phyloP scores from a whole-genome alignment of 257 asterid species.

The Coffea canephora region DNA sequence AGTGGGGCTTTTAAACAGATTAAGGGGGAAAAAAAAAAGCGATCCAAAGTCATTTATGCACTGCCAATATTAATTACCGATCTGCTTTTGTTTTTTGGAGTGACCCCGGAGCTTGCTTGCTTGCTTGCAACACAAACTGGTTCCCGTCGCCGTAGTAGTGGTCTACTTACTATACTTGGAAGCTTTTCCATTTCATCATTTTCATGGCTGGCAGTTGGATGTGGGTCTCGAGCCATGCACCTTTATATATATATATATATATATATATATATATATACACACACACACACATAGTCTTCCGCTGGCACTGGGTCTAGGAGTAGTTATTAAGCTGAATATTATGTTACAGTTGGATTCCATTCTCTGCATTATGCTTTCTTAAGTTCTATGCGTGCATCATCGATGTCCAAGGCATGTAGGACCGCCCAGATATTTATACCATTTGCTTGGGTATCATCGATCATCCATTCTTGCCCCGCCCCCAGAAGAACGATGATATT shows the following conservation, averaged over 20 bases:
- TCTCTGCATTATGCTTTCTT: background rate
- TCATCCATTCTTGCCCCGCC: background rate
- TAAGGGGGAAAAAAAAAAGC: background rate
- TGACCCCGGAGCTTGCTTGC: background rate
- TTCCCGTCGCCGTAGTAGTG: background rate
- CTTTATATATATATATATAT: no score
- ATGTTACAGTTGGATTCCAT: background rate
- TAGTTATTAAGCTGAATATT: no score
- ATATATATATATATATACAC: no score
- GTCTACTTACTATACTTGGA: no score
- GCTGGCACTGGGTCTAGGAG: no score
- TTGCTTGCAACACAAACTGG: slow-evolving; percentile 8
- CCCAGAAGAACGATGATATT: background rate
- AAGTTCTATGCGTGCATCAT: no score
- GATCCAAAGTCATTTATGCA: background rate
- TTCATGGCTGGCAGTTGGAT: background rate
- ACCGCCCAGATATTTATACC: background rate
- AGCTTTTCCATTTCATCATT: background rate
- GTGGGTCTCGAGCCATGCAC: background rate
- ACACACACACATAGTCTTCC: no score
- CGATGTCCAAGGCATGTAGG: background rate
- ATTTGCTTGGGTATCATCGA: background rate
- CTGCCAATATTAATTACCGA: background rate
- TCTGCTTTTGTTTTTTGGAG: background rate
- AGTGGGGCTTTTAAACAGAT: background rate